Conservation (phyloP, 108 stramenopile genomes). For the Skeletonema tropicum region DNA sequence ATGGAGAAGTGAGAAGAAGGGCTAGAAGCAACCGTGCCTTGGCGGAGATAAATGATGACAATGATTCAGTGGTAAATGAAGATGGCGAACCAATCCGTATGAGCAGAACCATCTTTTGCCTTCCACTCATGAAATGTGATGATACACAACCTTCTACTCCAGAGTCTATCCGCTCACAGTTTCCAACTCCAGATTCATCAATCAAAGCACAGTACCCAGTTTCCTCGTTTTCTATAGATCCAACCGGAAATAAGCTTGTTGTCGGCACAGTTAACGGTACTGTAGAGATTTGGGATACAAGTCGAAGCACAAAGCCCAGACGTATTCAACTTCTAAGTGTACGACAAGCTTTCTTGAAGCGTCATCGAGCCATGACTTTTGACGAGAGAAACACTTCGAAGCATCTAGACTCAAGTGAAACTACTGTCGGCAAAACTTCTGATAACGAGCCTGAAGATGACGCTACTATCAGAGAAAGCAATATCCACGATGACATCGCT, state of each 20-base stretch:
- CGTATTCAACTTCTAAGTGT: slow-evolving; percentile 33
- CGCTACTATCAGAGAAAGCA: background rate
- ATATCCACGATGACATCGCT: slow-evolving; percentile 33
- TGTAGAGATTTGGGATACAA: slow-evolving; percentile 59
- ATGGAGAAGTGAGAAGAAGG: background rate
- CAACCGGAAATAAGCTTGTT: slow-evolving; percentile 47
- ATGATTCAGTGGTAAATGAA: slow-evolving; percentile 30
- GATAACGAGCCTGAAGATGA: slow-evolving; percentile 2
- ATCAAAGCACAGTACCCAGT: slow-evolving; percentile 52
- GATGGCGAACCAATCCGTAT: slow-evolving; percentile 37
- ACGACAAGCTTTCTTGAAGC: slow-evolving; percentile 32
- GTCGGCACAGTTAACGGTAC: slow-evolving; percentile 55
- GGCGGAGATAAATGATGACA: slow-evolving; percentile 31
- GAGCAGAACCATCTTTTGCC: slow-evolving; percentile 28
- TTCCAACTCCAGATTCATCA: slow-evolving; percentile 39
- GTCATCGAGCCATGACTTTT: slow-evolving; percentile 31
- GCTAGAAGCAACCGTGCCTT: background rate
- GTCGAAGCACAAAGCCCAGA: slow-evolving; percentile 10
- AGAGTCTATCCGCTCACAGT: slow-evolving; percentile 31
- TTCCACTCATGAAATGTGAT: slow-evolving; percentile 30
- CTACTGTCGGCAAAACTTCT: slow-evolving; percentile 1
- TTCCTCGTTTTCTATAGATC: slow-evolving; percentile 47
- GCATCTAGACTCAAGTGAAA: background rate
- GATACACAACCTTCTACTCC: slow-evolving; percentile 4
- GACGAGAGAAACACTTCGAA: slow-evolving; percentile 11